Conservation (phyloP, 768 basidiomycete species). For the Chalciporus sphaerocephalus region DNA sequence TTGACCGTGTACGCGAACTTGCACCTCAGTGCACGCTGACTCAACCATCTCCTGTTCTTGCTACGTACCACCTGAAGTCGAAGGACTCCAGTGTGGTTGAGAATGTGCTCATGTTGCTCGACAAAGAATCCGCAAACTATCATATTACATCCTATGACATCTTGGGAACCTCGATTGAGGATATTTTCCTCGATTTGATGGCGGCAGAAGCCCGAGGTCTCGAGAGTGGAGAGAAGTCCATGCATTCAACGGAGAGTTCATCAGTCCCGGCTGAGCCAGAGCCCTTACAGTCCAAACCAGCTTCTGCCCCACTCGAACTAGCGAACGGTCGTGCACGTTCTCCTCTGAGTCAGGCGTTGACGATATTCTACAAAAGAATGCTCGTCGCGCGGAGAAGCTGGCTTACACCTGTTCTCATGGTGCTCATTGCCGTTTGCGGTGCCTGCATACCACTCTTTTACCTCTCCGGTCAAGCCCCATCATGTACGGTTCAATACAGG, state of each 20-base stretch:
- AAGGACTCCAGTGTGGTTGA: conserved; percentile 54
- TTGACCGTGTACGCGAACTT: conserved; percentile 40
- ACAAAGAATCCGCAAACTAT: conserved; percentile 37
- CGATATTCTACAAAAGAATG: conserved; percentile 68
- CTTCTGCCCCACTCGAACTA: conserved; percentile 24
- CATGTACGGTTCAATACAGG: conserved; percentile 43
- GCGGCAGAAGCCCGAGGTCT: conserved; percentile 24
- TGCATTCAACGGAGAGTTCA: conserved; percentile 5
- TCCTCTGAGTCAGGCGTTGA: conserved; percentile 61
- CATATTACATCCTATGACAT: conserved; percentile 57
- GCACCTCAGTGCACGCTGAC: conserved; percentile 45
- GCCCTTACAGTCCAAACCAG: not conserved
- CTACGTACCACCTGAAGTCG: conserved; percentile 55
- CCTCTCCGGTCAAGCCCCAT: conserved; percentile 46
- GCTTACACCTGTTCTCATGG: conserved; percentile 55
- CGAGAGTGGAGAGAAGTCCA: conserved; percentile 28
- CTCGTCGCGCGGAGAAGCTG: conserved; percentile 64
- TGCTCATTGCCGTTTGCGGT: conserved; percentile 55
- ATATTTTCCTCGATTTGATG: conserved; percentile 78
- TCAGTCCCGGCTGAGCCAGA: conserved; percentile 1
- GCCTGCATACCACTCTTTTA: conserved; percentile 66
- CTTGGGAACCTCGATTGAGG: conserved; percentile 72
- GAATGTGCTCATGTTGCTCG: conserved; percentile 51
- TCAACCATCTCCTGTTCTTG: conserved; percentile 39
- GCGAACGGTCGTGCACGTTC: conserved; percentile 49